These are phyloP conservation scores for Ceratopteris richardii DNA, from an alignment of 75 land plant genomes.

Conservation along the genomic window DNA sequence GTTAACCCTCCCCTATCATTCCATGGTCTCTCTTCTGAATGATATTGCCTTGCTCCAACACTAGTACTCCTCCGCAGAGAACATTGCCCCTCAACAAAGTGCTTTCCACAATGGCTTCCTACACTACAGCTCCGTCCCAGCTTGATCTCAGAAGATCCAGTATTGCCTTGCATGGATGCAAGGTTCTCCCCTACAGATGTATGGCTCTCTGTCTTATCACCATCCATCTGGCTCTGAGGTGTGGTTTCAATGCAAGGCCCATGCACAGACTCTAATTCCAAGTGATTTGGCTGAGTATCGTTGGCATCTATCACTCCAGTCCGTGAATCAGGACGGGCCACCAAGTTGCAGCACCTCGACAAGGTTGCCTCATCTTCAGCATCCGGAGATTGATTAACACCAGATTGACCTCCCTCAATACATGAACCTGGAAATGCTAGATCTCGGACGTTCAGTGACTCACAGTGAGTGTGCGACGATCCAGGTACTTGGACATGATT, in stretches of 20 bases:
- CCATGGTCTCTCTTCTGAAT: too few species aligned
- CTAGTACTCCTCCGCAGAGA: slow-evolving; percentile 1
- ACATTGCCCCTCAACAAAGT: not conserved
- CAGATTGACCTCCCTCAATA: not conserved
- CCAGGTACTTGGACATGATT: not conserved
- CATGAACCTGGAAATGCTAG: too few species aligned
- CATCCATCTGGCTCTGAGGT: too few species aligned
- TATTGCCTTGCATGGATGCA: too few species aligned
- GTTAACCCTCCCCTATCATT: too few species aligned
- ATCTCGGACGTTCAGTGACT: too few species aligned
- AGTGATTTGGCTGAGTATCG: not conserved
- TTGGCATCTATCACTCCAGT: not conserved
- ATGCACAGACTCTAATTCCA: too few species aligned
- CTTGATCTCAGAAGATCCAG: not conserved
- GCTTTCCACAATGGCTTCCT: slow-evolving; percentile 1
- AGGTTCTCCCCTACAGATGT: too few species aligned
- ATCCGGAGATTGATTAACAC: not conserved
- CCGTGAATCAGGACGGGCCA: not conserved
- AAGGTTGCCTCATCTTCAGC: not conserved
- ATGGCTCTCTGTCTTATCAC: too few species aligned
- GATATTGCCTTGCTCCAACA: not conserved
- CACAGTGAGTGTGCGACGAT: too few species aligned
- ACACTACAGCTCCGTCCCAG: not conserved
- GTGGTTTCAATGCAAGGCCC: too few species aligned
- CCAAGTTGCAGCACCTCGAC: slow-evolving; percentile 1